These are phyloP conservation scores for Cladophialophora bantiana DNA, from an alignment of 2,329 filamentous ascomycete genomes.

Conservation along the genomic window DNA sequence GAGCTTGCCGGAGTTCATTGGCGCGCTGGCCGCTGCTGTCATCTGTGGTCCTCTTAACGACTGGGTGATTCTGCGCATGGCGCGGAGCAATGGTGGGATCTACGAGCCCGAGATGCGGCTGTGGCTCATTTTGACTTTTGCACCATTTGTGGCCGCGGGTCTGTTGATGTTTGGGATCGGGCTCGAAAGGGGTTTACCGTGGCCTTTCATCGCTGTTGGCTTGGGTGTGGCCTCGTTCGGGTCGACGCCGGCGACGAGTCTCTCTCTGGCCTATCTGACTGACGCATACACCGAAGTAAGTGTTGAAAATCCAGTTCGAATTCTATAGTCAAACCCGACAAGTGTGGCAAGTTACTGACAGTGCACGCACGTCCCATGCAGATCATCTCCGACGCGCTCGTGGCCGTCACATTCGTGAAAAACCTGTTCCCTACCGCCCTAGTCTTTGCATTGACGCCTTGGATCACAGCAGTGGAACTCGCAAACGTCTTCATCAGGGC, in stretches of 20 bases:
- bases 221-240: slow-evolving; percentile 34
- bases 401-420: slow-evolving; percentile 53
- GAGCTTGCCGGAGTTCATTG: slow-evolving; percentile 48
- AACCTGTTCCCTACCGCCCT: slow-evolving; percentile 54
- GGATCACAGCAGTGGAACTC: slow-evolving; percentile 48
- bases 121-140: slow-evolving; percentile 40
- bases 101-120: slow-evolving; percentile 60
- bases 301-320: neutral
- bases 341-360: neutral
- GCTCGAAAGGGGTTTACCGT: slow-evolving; percentile 40
- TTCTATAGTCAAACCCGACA: too few relatives aligned
- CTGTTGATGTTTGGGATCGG: slow-evolving; percentile 52
- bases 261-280: slow-evolving; percentile 42
- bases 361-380: slow-evolving; percentile 34
- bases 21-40: slow-evolving; percentile 49
- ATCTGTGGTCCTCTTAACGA: slow-evolving; percentile 52
- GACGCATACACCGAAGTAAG: slow-evolving; percentile 44
- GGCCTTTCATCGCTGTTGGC: slow-evolving; percentile 42
- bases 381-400: slow-evolving; percentile 56
- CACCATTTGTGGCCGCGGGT: slow-evolving; percentile 44
- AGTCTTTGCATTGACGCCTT: slow-evolving; percentile 54
- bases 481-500: slow-evolving; percentile 52
- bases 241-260: slow-evolving; percentile 35
- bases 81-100: slow-evolving; percentile 55
- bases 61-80: slow-evolving; percentile 49